These are phyloP conservation scores for Ambrosia hybrid DNA, from an alignment of 140 eudicot species.

Conservation along the genomic window DNA sequence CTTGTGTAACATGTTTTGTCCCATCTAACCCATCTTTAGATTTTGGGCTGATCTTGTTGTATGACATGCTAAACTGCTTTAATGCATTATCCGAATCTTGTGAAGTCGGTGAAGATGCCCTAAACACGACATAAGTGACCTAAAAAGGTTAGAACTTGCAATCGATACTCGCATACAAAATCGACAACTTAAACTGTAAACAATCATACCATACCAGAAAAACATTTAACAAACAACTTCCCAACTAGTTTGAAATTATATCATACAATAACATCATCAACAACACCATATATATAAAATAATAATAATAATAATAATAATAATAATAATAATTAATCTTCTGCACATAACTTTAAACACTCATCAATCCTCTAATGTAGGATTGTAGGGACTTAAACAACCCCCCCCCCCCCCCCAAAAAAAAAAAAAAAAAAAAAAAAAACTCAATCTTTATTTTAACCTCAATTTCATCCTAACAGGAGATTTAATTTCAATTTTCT, in stretches of 20 bases:
- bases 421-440: no score
- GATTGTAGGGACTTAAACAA: not conserved
- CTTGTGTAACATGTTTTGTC: slow-evolving; percentile 62
- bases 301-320: no score
- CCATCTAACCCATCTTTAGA: slow-evolving; percentile 48
- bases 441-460: no score
- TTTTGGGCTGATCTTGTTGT: slow-evolving; percentile 50
- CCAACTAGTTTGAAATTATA: not conserved
- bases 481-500: not conserved
- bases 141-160: slow-evolving; percentile 18
- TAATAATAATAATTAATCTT: not conserved
- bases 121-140: slow-evolving; percentile 29
- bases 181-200: not conserved
- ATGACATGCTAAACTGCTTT: slow-evolving; percentile 71
- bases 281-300: not conserved
- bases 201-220: slow-evolving; percentile 8
- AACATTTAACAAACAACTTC: not conserved
- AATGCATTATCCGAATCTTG: slow-evolving; percentile 35
- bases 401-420: no score
- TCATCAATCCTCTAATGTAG: slow-evolving; percentile 10
- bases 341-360: not conserved
- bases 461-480: not conserved
- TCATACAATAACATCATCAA: not conserved
- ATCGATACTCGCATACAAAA: slow-evolving; percentile 11
- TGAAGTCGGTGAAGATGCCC: slow-evolving; percentile 42